These are phyloP conservation scores for Inga oerstediana DNA, from an alignment of 306 rosid species.

Conservation along the genomic window DNA sequence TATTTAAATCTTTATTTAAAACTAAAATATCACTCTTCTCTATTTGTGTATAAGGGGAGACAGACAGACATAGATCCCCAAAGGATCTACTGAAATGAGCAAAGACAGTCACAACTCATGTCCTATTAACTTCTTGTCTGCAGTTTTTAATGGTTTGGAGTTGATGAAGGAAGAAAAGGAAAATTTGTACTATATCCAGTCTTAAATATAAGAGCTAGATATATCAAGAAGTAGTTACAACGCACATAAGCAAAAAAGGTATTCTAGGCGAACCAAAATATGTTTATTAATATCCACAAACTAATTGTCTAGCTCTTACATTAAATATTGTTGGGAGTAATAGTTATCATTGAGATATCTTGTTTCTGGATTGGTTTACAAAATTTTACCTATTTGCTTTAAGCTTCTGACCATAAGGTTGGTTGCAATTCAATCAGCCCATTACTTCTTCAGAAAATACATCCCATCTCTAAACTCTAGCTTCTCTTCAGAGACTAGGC, in stretches of 20 bases:
- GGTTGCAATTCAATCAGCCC: conserved; percentile 23
- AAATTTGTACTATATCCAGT: neutral
- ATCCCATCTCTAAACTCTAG: conserved; percentile 83
- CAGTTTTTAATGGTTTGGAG: neutral
- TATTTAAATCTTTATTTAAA: neutral
- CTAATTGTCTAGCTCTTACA: too few relatives aligned
- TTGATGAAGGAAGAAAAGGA: conserved; percentile 14
- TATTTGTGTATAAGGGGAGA: neutral
- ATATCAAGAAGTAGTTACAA: too few relatives aligned
- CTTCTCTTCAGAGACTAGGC: conserved; percentile 87
- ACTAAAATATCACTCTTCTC: neutral
- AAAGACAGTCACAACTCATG: neutral
- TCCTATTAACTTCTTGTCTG: neutral
- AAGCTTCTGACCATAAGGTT: conserved; percentile 22
- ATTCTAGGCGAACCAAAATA: too few relatives aligned
- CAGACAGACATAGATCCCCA: neutral
- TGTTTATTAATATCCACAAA: too few relatives aligned
- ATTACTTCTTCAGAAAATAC: conserved; percentile 71
- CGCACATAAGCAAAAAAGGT: too few relatives aligned
- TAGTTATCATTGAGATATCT: neutral
- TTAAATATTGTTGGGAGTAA: neutral
- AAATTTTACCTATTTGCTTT: conserved; percentile 37
- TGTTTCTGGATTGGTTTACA: conserved; percentile 19
- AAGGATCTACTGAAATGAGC: neutral
- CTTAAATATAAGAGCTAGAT: too few relatives aligned